Evolutionary conservation across 306 rosid genomes (phyloP).

Genomic region (Cucumis cinereus): DNA sequence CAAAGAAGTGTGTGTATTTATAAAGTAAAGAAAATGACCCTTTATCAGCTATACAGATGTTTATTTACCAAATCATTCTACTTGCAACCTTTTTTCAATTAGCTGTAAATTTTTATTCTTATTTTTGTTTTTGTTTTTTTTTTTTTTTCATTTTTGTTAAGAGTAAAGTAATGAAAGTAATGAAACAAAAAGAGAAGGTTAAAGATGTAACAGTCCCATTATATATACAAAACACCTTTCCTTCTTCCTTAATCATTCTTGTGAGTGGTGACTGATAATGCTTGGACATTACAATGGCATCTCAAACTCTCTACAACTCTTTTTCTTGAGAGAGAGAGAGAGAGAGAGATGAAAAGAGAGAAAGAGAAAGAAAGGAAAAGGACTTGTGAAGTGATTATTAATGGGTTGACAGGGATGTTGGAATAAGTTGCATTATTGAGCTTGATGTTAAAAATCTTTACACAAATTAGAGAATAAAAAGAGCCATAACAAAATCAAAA

Average conservation of each 20-base stretch:
- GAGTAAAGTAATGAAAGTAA: conserved; percentile 7
- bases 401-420: conserved; percentile 43
- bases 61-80: conserved; percentile 14
- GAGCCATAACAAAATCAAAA: not conserved
- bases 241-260: conserved; percentile 10
- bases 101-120: not conserved
- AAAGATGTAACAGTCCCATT: conserved; percentile 21
- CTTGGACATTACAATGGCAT: not conserved
- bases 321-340: no score
- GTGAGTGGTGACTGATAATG: not conserved
- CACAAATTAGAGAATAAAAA: not conserved
- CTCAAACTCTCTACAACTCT: not conserved
- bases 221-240: conserved; percentile 9
- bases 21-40: conserved; percentile 40
- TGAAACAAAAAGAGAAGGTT: conserved; percentile 21
- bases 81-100: conserved; percentile 9
- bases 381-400: conserved; percentile 38
- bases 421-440: conserved; percentile 17
- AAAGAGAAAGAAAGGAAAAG: conserved; percentile 18
- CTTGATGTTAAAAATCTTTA: conserved; percentile 2
- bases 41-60: conserved; percentile 25
- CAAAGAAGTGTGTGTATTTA: conserved; percentile 41
- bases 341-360: not conserved
- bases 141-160: not conserved
- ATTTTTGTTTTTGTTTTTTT: not conserved